Base-by-base conservation (phyloP, 2,329 filamentous ascomycete genomes). In the Colletotrichum agaves region DNA sequence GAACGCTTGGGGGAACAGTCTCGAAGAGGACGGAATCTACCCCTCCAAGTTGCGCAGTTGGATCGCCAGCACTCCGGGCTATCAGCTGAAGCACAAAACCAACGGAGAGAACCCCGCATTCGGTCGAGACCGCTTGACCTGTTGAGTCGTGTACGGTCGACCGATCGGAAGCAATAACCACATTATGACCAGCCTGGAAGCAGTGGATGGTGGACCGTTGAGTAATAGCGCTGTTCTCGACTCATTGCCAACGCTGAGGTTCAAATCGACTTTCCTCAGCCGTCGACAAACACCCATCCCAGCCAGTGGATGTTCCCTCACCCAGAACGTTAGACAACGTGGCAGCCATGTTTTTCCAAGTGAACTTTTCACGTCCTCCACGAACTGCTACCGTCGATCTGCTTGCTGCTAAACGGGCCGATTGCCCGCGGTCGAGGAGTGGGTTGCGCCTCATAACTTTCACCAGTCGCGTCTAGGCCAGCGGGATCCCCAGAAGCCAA, bases 401-500 rank as follows among this genome's bases (percentile, higher is more conserved):
- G 11, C 15, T 67, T 33, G 59, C 21, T 39, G 41, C 15, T 4
- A 13, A 43, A 61, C 21, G 59, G 47, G 47, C 37, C 47, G 59
- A 61, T 53, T 55, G 59, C 59, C 37, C 49, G 13, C 27, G 39
- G 33, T 53, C 21, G 23, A 39, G 41, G 37, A 35, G 65, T 57
- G 60, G 64, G 8, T 64, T 64, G 10, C 65, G 47, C 65, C 61
- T 55, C 53, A 64, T n/a, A 46, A 50, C 23, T 41, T 37, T 55
- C n/a, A n/a, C 46, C 31, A 8, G 10, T 41, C 19, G 31, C 33
- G 41, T 49, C 53, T 64, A 33, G 61, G 17, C 64, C 64, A 55
- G 53, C 64, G 64, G 64, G 65, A 60, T 64, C 61, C 57, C 49
- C 63, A 67, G 65, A 59, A 59, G 61, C 47, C 53, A 49, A 67